phyloP scores from a whole-genome alignment of 768 basidiomycete species.

The Russula olivacea region DNA sequence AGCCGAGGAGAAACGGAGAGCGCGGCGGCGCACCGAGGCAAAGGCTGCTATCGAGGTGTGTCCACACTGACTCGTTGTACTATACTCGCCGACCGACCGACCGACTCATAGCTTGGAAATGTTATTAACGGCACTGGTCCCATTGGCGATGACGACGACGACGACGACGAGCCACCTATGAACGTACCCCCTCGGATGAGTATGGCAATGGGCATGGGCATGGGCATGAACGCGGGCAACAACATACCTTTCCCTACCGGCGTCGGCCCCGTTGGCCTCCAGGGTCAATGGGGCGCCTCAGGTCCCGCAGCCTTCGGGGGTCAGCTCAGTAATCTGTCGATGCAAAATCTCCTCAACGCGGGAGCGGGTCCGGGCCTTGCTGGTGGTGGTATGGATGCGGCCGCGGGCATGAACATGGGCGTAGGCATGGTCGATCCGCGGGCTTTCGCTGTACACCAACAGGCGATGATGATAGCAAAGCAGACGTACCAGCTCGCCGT shows the following conservation, averaged over 20 bases:
- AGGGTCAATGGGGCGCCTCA: conserved; percentile 32
- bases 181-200: conserved; percentile 33
- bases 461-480: conserved; percentile 81
- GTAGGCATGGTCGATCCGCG: conserved; percentile 23
- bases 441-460: conserved; percentile 67
- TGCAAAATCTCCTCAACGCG: conserved; percentile 47
- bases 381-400: neutral
- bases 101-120: conserved; percentile 62
- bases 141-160: conserved; percentile 34
- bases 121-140: conserved; percentile 76
- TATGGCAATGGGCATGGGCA: conserved; percentile 33
- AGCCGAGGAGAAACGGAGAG: conserved; percentile 54
- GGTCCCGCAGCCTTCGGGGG: conserved; percentile 26
- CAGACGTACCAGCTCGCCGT: conserved; percentile 88
- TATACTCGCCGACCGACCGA: neutral
- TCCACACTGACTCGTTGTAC: conserved; percentile 21
- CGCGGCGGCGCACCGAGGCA: conserved; percentile 76
- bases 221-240: conserved; percentile 17
- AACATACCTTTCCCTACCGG: conserved; percentile 23
- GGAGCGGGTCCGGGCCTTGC: neutral
- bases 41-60: conserved; percentile 84
- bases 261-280: conserved; percentile 21
- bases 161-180: conserved; percentile 30
- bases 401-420: conserved; percentile 12
- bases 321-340: conserved; percentile 31